A percentile compares a stretch with the other conserved stretches of the same genome.
phyloP scores from a whole-genome alignment of 2,329 filamentous ascomycete species.

The Samsoniella hepiali region DNA sequence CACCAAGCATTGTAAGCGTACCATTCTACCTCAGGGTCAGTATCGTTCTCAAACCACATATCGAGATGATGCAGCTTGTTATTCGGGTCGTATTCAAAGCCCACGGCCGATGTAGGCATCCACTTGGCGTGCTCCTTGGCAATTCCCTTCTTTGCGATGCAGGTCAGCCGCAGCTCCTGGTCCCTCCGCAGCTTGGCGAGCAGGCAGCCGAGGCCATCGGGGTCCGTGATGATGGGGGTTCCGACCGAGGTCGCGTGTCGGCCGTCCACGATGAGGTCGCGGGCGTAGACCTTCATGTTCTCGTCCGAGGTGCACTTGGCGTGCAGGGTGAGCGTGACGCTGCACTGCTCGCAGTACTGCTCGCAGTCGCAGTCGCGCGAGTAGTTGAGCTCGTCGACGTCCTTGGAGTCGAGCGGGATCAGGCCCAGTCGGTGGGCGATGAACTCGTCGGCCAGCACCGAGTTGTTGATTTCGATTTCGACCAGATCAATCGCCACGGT shows the following conservation, averaged over 20 bases:
- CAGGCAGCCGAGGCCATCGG: constrained; percentile 74
- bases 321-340: constrained; percentile 78
- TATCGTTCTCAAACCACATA: constrained; percentile 81
- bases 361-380: constrained; percentile 96
- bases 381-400: constrained; percentile 79
- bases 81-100: constrained; percentile 97
- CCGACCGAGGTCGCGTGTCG: constrained; percentile 74
- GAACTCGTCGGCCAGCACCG: constrained; percentile 95
- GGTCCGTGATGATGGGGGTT: constrained; percentile 77
- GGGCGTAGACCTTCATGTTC: constrained; percentile 90
- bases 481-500: constrained; percentile 94
- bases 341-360: constrained; percentile 88
- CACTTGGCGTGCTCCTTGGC: constrained; percentile 99
- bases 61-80: constrained; percentile 92
- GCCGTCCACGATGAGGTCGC: constrained; percentile 74
- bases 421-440: constrained; percentile 89
- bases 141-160: constrained; percentile 96
- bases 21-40: constrained; percentile 80
- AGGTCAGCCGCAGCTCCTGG: constrained; percentile 86
- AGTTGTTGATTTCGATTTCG: constrained; percentile 88
- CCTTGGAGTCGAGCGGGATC: constrained; percentile 80
- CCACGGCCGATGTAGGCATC: constrained; percentile 87
- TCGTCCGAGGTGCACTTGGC: constrained; percentile 82
- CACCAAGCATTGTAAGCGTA: constrained; percentile 36
- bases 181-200: constrained; percentile 88